These are phyloP conservation scores for Claviceps paspali DNA, from an alignment of 2,329 filamentous ascomycete species.

Conservation along the genomic window DNA sequence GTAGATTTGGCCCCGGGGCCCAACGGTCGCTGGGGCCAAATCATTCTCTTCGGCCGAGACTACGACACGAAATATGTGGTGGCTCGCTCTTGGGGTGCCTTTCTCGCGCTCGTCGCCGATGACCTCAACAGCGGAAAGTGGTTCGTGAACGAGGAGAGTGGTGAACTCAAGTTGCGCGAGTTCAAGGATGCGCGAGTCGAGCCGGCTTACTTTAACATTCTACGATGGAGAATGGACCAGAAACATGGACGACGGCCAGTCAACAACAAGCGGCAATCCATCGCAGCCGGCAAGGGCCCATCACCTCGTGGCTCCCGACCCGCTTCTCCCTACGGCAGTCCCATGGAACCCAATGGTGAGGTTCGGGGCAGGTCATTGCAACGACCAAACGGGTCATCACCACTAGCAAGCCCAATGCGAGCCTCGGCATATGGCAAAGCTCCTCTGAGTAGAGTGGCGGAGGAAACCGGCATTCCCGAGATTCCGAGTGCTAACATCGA, in stretches of 20 bases:
- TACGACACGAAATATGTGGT: constrained; percentile 98
- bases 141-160: constrained; percentile 80
- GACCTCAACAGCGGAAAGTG: constrained; percentile 83
- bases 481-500: constrained; percentile 23
- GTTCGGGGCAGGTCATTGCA: constrained; percentile 58
- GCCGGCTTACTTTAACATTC: constrained; percentile 83
- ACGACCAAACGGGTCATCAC: constrained; percentile 49
- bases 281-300: constrained; percentile 24
- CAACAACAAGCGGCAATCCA: constrained; percentile 36
- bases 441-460: constrained; percentile 58
- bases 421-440: constrained; percentile 53
- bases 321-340: constrained; percentile 49
- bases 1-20: constrained; percentile 86
- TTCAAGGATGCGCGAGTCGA: constrained; percentile 84
- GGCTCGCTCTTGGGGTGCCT: constrained; percentile 77
- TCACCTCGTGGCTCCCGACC: constrained; percentile 34
- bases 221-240: constrained; percentile 90
- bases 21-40: constrained; percentile 82
- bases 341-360: constrained; percentile 42
- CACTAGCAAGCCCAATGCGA: constrained; percentile 47
- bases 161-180: constrained; percentile 81
- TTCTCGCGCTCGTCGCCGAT: constrained; percentile 76
- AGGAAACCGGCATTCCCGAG: constrained; percentile 39
- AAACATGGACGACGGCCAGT: constrained; percentile 60
- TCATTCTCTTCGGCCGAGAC: constrained; percentile 92